A percentile compares a stretch with the other conserved stretches of the same genome.
Conservation (phyloP, 2,329 filamentous ascomycete genomes). For the Grosmannia clavigera region DNA sequence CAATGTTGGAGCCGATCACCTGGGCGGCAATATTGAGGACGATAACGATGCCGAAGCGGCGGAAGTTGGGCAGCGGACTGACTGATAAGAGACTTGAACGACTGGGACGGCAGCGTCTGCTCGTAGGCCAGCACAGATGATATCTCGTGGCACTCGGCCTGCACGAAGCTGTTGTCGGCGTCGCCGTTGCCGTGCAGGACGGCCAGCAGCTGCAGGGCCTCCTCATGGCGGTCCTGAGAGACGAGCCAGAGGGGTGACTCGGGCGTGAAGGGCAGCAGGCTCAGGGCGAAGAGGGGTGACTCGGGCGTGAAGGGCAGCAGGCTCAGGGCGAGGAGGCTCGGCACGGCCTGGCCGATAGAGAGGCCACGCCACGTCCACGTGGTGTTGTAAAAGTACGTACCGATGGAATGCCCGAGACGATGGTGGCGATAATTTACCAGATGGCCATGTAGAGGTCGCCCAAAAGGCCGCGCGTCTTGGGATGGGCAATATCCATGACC, state of each 20-base stretch:
- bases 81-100: neutral
- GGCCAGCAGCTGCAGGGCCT: conserved; percentile 3
- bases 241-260: conserved; percentile 5
- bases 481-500: conserved; percentile 3
- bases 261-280: conserved; percentile 1
- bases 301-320: conserved; percentile 2
- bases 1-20: conserved; percentile 3
- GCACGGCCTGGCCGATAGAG: neutral
- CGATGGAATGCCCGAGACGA: conserved; percentile 1
- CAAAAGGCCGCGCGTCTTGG: neutral
- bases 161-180: neutral
- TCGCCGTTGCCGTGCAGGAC: conserved; percentile 1
- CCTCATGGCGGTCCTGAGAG: conserved; percentile 4
- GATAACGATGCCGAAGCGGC: conserved; percentile 1
- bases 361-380: conserved; percentile 2
- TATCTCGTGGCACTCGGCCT: conserved; percentile 3
- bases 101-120: neutral
- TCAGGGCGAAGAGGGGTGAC: conserved; percentile 1
- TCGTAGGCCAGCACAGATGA: conserved; percentile 1
- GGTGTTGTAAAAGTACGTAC: conserved; percentile 1
- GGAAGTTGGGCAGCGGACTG: neutral
- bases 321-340: neutral
- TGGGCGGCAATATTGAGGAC: conserved; percentile 1
- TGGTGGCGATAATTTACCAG: conserved; percentile 1
- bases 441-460: conserved; percentile 3